Percentiles rank a stretch among this genome's conserved stretches.
Conservation (phyloP, 371 early-diverging fungal species). For the Mucor ambiguus region DNA sequence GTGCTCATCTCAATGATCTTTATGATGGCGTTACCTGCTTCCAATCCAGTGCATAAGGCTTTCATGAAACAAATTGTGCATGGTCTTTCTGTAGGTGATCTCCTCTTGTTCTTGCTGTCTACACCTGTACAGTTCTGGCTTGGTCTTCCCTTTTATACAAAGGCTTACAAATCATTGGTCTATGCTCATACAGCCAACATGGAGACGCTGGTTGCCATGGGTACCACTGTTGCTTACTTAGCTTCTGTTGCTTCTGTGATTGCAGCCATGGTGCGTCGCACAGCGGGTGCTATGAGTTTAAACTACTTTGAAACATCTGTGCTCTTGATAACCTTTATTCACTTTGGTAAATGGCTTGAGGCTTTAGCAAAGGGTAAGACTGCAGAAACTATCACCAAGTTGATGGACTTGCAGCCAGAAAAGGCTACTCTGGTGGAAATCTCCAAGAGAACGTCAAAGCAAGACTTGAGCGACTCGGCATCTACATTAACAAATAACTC, state of each 20-base stretch:
- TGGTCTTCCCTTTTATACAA: constrained; percentile 55
- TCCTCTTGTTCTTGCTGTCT: constrained; percentile 54
- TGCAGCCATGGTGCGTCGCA: constrained; percentile 48
- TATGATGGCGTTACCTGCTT: constrained; percentile 57
- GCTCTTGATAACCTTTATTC: constrained; percentile 70
- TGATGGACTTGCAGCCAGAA: constrained; percentile 72
- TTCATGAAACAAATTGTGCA: constrained; percentile 41
- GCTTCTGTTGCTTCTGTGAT: constrained; percentile 60
- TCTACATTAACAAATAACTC: not conserved
- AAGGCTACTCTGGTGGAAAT: constrained; percentile 53
- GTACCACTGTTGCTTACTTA: constrained; percentile 68
- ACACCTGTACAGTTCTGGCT: constrained; percentile 65
- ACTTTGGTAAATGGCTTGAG: constrained; percentile 73
- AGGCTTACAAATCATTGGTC: constrained; percentile 56
- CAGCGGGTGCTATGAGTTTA: constrained; percentile 36
- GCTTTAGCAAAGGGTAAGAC: constrained; percentile 73
- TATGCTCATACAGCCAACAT: constrained; percentile 69
- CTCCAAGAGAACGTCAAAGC: not conserved
- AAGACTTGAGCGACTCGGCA: not conserved
- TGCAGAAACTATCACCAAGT: constrained; percentile 67
- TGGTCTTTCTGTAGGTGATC: constrained; percentile 52
- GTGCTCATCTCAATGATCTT: constrained; percentile 64
- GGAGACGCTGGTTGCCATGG: constrained; percentile 71
- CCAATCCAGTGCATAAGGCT: constrained; percentile 39
- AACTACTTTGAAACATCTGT: constrained; percentile 72